These are phyloP conservation scores for Bjerkandera adusta DNA, from an alignment of 1,284 basidiomycete genomes.

Conservation along the genomic window DNA sequence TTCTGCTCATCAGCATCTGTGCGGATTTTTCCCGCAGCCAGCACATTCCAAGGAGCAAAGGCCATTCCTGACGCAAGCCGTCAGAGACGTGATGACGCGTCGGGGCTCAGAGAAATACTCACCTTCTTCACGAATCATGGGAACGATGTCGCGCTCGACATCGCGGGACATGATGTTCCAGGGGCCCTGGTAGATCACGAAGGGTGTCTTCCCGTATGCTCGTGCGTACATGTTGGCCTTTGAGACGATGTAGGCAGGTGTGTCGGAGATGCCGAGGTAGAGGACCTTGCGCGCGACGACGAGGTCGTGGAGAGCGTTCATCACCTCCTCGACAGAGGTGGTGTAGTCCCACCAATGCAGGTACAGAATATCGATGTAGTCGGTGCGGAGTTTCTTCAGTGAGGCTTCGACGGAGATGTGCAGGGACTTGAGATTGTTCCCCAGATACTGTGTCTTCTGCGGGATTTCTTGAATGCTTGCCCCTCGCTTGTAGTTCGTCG, in stretches of 20 bases:
- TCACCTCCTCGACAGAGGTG: slow-evolving; percentile 9
- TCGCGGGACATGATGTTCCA: slow-evolving; percentile 50
- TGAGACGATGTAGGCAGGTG: slow-evolving; percentile 28
- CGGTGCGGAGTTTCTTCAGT: slow-evolving; percentile 8
- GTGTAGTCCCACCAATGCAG: slow-evolving; percentile 12
- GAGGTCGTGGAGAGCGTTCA: slow-evolving; percentile 11
- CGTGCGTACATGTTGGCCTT: slow-evolving; percentile 29
- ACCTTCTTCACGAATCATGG: slow-evolving; percentile 37
- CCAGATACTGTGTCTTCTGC: slow-evolving; percentile 7
- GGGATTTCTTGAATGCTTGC: slow-evolving; percentile 24
- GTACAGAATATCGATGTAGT: slow-evolving; percentile 12
- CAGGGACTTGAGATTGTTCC: slow-evolving; percentile 7
- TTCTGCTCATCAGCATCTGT: slow-evolving; percentile 27
- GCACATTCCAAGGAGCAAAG: slow-evolving; percentile 30
- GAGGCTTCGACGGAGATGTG: slow-evolving; percentile 8
- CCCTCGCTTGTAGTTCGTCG: slow-evolving; percentile 26
- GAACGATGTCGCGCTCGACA: slow-evolving; percentile 61
- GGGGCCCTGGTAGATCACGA: slow-evolving; percentile 52
- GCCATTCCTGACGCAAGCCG: slow-evolving; percentile 16
- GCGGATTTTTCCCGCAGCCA: slow-evolving; percentile 32
- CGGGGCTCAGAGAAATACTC: neutral
- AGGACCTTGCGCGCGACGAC: slow-evolving; percentile 10
- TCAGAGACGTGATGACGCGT: neutral
- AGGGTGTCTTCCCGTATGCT: slow-evolving; percentile 44
- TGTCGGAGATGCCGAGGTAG: slow-evolving; percentile 25